phyloP scores from a whole-genome alignment of 345 rosid genomes.

The Excoecaria cochinchinensis region DNA sequence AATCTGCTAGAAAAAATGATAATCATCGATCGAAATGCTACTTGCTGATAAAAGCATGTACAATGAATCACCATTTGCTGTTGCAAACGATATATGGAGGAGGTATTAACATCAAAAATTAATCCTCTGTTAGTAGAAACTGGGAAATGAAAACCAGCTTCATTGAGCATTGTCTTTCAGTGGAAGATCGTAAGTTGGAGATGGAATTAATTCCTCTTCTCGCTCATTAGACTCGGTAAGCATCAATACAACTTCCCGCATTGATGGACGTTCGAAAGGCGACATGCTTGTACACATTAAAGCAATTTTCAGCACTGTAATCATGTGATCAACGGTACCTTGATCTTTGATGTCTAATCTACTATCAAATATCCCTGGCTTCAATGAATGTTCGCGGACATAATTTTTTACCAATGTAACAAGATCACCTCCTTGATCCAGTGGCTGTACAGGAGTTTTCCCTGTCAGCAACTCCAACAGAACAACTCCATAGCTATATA shows the following conservation, averaged over 20 bases:
- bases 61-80: constrained; percentile 10
- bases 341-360: constrained; percentile 29
- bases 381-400: constrained; percentile 23
- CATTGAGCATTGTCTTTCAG: constrained; percentile 23
- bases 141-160: constrained; percentile 15
- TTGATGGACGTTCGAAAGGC: constrained; percentile 33
- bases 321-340: constrained; percentile 26
- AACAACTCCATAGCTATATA: constrained; percentile 35
- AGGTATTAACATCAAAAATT: constrained; percentile 22
- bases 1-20: neutral
- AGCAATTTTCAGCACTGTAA: constrained; percentile 29
- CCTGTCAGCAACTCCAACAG: constrained; percentile 36
- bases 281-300: constrained; percentile 32
- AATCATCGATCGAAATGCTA: neutral
- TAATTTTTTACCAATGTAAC: constrained; percentile 24
- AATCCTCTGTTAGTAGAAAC: constrained; percentile 17
- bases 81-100: constrained; percentile 17
- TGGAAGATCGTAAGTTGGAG: constrained; percentile 21
- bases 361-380: constrained; percentile 25
- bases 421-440: constrained; percentile 32
- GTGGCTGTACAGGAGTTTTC: constrained; percentile 29
- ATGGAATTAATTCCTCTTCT: constrained; percentile 12
- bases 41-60: constrained; percentile 16
- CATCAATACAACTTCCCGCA: constrained; percentile 39
- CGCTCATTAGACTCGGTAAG: constrained; percentile 32